Evolutionary conservation across 2,329 filamentous ascomycete species (phyloP), one percentile per base, ranked within the genome.

Genomic region (Aspergillus melleus): DNA sequence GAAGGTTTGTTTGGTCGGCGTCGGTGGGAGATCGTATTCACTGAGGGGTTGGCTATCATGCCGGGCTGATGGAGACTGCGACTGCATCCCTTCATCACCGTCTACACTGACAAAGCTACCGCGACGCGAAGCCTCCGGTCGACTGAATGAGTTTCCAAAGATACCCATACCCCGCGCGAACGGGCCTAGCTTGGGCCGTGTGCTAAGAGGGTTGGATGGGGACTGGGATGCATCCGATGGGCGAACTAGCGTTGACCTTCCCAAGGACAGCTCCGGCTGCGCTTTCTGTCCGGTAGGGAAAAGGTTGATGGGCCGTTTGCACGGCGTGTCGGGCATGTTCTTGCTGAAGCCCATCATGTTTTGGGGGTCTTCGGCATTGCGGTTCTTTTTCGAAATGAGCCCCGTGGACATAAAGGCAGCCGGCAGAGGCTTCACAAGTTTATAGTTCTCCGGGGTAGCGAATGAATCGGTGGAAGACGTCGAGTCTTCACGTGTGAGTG

Each of bases 321-420:
- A 98, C 1, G 95, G 95, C 1, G 95, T 99, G 72, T 98, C 95
- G 0, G 95, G 94, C 82, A 96, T 93, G 30, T 85, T 84, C 71
- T 89, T 87, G 75, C 83, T 84, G 29, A 78, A 78, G 24, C 79
- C 80, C 42, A 80, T 76, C 55, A 74, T 76, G 65, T 79, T 77
- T 70, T 80, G 77, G 64, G 74, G 84, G 54, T 91, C 85, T 66
- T 97, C 91, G 0, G 88, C 85, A 73, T 91, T 88, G 59, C 91
- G 88, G 70, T 95, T 96, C 75, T 96, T 91, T 79, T 99, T 99
- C 11, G 95, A 97, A 56, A 99, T 89, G 29, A 99, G 81, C 1
- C 94, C 93, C 0, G 95, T 98, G 1, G 95, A 98, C 82, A 92
- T 92, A 77, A 97, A 97, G 6, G 92, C 92, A 46, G 90, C 88